These are phyloP conservation scores for Ophiocordyceps australis DNA, from an alignment of 2,329 filamentous ascomycete genomes.

Conservation along the genomic window DNA sequence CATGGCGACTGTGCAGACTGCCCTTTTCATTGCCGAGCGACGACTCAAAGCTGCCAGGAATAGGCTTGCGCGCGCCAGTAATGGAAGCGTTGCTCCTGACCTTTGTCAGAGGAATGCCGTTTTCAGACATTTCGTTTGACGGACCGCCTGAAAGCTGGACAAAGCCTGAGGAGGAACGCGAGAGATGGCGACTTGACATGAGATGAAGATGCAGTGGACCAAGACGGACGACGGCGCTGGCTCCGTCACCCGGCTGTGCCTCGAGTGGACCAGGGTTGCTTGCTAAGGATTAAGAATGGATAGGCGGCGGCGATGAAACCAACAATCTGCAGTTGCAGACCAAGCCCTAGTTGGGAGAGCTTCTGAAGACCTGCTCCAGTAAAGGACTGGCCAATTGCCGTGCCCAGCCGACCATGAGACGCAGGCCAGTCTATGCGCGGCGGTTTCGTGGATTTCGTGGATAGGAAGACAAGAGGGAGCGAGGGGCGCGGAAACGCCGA, in stretches of 20 bases:
- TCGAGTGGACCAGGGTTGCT: too few species aligned
- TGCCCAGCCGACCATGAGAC: too few species aligned
- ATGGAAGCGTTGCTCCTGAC: conserved; percentile 36
- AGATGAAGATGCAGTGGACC: background rate
- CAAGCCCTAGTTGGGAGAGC: background rate
- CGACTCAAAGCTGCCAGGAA: conserved; percentile 14
- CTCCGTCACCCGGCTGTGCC: too few species aligned
- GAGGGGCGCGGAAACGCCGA: too few species aligned
- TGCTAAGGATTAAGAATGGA: too few species aligned
- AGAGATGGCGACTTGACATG: conserved; percentile 6
- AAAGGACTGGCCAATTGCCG: too few species aligned
- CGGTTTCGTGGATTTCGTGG: too few species aligned
- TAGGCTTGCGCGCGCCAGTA: conserved; percentile 31
- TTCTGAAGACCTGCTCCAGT: conserved; percentile 6
- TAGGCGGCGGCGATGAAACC: too few species aligned
- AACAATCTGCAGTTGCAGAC: too few species aligned
- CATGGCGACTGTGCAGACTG: conserved; percentile 14
- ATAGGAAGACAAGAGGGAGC: too few species aligned
- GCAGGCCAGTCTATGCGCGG: too few species aligned
- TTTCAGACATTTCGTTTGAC: conserved; percentile 14
- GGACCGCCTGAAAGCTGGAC: conserved; percentile 17
- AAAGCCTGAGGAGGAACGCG: conserved; percentile 16
- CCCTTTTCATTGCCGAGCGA: conserved; percentile 24
- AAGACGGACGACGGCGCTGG: background rate
- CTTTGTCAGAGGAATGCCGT: conserved; percentile 33